phyloP scores from a whole-genome alignment of 163 green algal genomes.

The Chloromonas sp. region DNA sequence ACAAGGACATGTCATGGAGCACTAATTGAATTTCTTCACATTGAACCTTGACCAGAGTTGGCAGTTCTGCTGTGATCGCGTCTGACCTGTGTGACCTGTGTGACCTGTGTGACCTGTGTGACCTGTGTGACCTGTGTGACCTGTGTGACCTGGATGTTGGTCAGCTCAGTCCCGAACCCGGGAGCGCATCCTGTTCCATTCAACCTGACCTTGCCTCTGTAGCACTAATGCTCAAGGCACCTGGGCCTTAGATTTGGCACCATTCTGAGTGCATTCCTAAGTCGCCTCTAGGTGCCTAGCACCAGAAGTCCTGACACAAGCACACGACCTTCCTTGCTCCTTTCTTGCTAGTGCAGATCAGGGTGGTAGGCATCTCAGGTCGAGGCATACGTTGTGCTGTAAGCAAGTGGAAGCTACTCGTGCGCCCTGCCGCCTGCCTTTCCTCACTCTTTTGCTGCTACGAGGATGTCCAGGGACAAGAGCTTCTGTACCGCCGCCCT shows the following conservation, averaged over 20 bases:
- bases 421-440: too few species aligned
- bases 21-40: not conserved
- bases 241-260: too few species aligned
- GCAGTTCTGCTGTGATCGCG: not conserved
- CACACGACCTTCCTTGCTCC: not conserved
- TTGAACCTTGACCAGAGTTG: not conserved
- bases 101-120: too few species aligned
- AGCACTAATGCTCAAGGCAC: too few species aligned
- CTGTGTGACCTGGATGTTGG: too few species aligned
- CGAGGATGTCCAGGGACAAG: constrained; percentile 6
- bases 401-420: not conserved
- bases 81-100: too few species aligned
- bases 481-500: constrained; percentile 37
- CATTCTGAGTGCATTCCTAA: too few species aligned
- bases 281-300: too few species aligned
- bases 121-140: too few species aligned
- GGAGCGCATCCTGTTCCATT: too few species aligned
- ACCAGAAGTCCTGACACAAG: not conserved
- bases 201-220: too few species aligned
- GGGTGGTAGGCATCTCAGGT: not conserved
- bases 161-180: too few species aligned
- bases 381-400: not conserved
- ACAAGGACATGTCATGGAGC: not conserved
- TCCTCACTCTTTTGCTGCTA: not conserved
- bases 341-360: not conserved